Conservation (phyloP, 495 filamentous ascomycete genomes). For the Aspergillus saccharolyticus region DNA sequence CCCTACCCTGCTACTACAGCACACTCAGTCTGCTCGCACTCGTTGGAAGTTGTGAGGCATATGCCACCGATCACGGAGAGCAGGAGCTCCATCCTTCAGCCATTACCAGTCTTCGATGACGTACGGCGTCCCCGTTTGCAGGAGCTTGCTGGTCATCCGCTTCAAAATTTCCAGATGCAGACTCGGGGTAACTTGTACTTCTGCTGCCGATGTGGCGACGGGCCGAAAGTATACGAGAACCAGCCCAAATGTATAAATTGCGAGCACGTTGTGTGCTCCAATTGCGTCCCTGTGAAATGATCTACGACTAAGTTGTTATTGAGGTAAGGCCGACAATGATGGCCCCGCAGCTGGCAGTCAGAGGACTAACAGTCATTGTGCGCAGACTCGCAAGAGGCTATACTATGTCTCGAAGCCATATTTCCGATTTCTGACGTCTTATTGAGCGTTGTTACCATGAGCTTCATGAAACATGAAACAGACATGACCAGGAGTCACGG, state of each 20-base stretch:
- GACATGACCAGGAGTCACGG: conserved; percentile 1
- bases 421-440: neutral
- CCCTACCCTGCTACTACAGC: neutral
- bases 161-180: neutral
- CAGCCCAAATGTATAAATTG: conserved; percentile 34
- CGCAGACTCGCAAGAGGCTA: neutral
- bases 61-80: neutral
- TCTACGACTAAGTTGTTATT: neutral
- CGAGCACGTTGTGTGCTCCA: conserved; percentile 25
- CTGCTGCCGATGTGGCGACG: conserved; percentile 39
- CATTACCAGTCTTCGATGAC: neutral
- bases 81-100: neutral
- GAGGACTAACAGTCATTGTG: neutral
- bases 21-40: neutral
- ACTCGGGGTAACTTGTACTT: conserved; percentile 25
- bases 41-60: neutral
- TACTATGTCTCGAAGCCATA: neutral
- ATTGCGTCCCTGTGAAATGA: conserved; percentile 33
- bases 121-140: conserved; percentile 1
- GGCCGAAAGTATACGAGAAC: conserved; percentile 34
- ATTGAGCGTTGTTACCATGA: conserved; percentile 2
- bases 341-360: neutral
- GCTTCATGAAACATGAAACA: conserved; percentile 6
- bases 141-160: neutral
- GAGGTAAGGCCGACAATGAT: conserved; percentile 4